Evolutionary conservation across 805 yeast genomes (phyloP).

Genomic region (Candida sonorensis): DNA sequence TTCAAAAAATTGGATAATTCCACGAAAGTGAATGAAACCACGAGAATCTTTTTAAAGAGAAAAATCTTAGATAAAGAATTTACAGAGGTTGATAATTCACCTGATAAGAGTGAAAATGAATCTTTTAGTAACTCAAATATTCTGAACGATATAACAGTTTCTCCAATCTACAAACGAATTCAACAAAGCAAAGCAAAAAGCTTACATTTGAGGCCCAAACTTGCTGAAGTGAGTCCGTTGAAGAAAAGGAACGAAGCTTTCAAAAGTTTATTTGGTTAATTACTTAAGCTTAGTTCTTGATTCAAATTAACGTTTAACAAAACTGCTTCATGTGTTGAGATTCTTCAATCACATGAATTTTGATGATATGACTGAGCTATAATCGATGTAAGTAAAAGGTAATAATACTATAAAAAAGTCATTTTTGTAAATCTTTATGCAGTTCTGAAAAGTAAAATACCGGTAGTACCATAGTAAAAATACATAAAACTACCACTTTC

Average conservation of each 20-base stretch:
- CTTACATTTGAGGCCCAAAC: background rate
- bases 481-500: conserved; percentile 65
- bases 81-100: conserved; percentile 5
- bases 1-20: conserved; percentile 1
- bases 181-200: conserved; percentile 8
- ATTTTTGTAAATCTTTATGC: conserved; percentile 31
- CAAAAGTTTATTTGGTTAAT: conserved; percentile 14
- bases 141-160: conserved; percentile 2
- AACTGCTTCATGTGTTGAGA: too few species aligned
- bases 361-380: too few species aligned
- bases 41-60: conserved; percentile 5
- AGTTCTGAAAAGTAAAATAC: conserved; percentile 65
- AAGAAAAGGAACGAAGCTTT: conserved; percentile 15
- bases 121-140: conserved; percentile 1
- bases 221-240: conserved; percentile 17
- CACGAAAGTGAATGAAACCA: background rate
- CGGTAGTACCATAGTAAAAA: conserved; percentile 62
- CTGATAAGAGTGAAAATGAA: conserved; percentile 6
- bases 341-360: too few species aligned
- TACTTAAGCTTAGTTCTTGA: too few species aligned
- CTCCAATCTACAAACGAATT: conserved; percentile 17
- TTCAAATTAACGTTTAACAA: too few species aligned
- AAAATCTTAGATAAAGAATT: conserved; percentile 4
- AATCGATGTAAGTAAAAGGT: too few species aligned
- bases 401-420: too few species aligned